Conservation (phyloP, 2,329 filamentous ascomycete species). For the Fulvia fulva region DNA sequence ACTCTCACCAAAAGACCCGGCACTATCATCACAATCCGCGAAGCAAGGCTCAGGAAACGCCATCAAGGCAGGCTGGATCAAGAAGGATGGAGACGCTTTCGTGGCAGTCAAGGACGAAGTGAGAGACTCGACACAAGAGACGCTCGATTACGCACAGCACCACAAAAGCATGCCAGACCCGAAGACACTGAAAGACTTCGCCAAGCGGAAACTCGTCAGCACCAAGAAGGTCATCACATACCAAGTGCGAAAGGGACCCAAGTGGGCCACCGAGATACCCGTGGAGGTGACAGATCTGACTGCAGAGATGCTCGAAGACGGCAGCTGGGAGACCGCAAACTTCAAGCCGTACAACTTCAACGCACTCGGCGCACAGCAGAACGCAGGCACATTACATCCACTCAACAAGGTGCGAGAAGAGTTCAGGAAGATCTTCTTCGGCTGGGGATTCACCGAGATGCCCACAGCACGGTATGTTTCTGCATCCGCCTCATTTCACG, state of each 20-base stretch:
- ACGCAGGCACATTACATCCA: conserved; percentile 47
- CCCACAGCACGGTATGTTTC: conserved; percentile 66
- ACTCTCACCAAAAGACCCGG: conserved; percentile 45
- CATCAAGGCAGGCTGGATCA: conserved; percentile 71
- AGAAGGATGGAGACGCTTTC: conserved; percentile 56
- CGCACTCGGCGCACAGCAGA: conserved; percentile 58
- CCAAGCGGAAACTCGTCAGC: conserved; percentile 85
- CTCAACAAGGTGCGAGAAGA: conserved; percentile 93
- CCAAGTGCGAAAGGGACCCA: conserved; percentile 76
- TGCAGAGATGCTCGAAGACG: conserved; percentile 81
- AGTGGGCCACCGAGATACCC: conserved; percentile 82
- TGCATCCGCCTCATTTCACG: conserved; percentile 26
- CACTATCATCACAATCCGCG: conserved; percentile 68
- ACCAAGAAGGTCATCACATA: conserved; percentile 82
- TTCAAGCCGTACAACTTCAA: conserved; percentile 87
- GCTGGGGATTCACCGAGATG: conserved; percentile 99
- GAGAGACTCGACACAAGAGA: conserved; percentile 71
- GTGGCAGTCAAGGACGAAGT: conserved; percentile 65
- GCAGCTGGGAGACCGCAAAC: conserved; percentile 85
- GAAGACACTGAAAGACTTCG: conserved; percentile 75
- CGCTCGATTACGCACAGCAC: conserved; percentile 68
- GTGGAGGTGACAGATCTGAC: conserved; percentile 96
- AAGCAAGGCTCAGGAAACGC: conserved; percentile 93
- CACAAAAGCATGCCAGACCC: conserved; percentile 65
- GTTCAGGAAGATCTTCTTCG: conserved; percentile 97